These are phyloP conservation scores for Fagus sylvatica DNA, from an alignment of 306 rosid genomes.

Conservation along the genomic window DNA sequence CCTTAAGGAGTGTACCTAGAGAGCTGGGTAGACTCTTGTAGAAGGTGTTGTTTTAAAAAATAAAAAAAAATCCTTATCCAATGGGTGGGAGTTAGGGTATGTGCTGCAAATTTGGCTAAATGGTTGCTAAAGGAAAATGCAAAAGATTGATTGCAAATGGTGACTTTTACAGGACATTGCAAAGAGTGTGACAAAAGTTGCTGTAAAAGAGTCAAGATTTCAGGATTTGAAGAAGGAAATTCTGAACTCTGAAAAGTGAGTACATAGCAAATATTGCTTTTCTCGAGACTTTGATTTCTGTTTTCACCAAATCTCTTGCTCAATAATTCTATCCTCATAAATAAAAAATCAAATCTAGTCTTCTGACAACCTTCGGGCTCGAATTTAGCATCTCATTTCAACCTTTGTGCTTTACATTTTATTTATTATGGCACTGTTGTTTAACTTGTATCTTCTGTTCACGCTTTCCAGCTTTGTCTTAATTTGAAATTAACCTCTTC, in stretches of 20 bases:
- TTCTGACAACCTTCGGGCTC: background rate
- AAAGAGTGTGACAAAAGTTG: slow-evolving; percentile 85
- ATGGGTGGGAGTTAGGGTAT: background rate
- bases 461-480: background rate
- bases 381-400: background rate
- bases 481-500: slow-evolving; percentile 20
- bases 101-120: background rate
- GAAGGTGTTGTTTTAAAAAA: background rate
- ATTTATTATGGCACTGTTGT: background rate
- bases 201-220: slow-evolving; percentile 83
- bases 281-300: background rate
- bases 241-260: slow-evolving; percentile 93
- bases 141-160: slow-evolving; percentile 16
- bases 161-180: slow-evolving; percentile 64
- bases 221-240: slow-evolving; percentile 94
- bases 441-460: background rate
- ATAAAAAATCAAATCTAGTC: background rate
- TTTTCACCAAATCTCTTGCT: background rate
- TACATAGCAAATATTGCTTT: slow-evolving; percentile 6
- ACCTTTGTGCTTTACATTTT: background rate
- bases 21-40: background rate
- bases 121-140: slow-evolving; percentile 21
- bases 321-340: background rate
- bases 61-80: background rate
- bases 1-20: background rate